These are phyloP conservation scores for Debaryomycetaceae sp. DNA, from an alignment of 1,139 yeast species.

Conservation along the genomic window DNA sequence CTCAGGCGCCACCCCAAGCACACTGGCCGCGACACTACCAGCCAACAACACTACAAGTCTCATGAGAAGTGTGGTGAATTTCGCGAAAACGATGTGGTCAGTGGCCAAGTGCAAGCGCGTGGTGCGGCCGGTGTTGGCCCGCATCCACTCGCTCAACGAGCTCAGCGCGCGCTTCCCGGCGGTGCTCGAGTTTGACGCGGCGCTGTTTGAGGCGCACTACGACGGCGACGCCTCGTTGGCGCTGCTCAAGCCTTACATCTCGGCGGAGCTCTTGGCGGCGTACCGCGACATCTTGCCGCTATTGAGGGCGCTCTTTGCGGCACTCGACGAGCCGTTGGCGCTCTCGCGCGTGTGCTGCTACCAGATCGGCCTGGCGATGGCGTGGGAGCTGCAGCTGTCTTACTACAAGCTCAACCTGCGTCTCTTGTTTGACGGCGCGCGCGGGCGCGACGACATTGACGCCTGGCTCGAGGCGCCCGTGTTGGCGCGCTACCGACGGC, in stretches of 20 bases:
- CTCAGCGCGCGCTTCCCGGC: conserved; percentile 21
- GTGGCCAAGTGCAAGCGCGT: conserved; percentile 29
- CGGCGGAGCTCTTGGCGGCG: conserved; percentile 22
- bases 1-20: conserved; percentile 34
- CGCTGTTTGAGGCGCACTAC: conserved; percentile 2
- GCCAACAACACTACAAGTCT: not conserved
- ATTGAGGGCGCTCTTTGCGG: conserved; percentile 21
- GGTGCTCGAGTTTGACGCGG: conserved; percentile 13
- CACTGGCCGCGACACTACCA: conserved; percentile 1
- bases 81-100: too few relatives aligned
- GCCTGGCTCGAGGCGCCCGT: conserved; percentile 31
- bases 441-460: conserved; percentile 30
- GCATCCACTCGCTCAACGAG: conserved; percentile 32
- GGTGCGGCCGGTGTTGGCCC: conserved; percentile 34
- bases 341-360: conserved; percentile 27
- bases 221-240: not conserved
- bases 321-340: conserved; percentile 13
- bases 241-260: conserved; percentile 20
- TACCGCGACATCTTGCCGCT: conserved; percentile 29
- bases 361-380: conserved; percentile 31
- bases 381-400: conserved; percentile 30
- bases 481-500: conserved; percentile 17
- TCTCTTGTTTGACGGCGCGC: conserved; percentile 29
- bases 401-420: conserved; percentile 30
- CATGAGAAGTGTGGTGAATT: too few relatives aligned